Base-by-base conservation (phyloP, 805 yeast species). In the Starmera dryadoides region DNA sequence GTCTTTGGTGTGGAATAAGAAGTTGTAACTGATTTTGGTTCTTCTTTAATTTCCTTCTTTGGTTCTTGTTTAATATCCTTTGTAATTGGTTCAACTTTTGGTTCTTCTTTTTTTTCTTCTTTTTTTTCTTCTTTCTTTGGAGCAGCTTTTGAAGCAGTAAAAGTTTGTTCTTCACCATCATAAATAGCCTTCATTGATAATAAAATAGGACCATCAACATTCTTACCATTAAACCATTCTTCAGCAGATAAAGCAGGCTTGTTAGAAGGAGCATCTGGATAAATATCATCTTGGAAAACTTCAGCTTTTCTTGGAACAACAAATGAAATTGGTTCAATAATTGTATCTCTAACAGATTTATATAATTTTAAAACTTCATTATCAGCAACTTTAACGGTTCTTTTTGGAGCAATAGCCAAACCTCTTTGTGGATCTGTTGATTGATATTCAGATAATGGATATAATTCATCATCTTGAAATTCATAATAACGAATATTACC, bases 341-440 rank as follows among this genome's bases (percentile, higher is more conserved):
- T 63, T 38, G 75, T 71, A 63, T 93, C 98, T 49, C 81, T 82
- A 23, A 86, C 85, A n/a, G 95, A 80, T 67, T 93, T 93, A 69
- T 72, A 93, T 33, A 83, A 77, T 53, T 77, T 79, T 42, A 86
- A 70, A 32, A 93, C 78, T 63, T 93, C 98, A 58, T 86, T 89
- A 30, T 86, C 93, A 45, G 76, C 75, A 30, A 87, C 74, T 50
- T 81, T 81, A 9, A 89, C 89, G 15, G 76, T 70, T 48, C 86
- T 71, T 58, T 87, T 87, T 39, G 98, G 98, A 11, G 91, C 77
- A 36, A 83, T 74, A 0, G 96, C 94, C 57, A 91, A 80, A 2
- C 99, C 99, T 61, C 98, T 83, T 69, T 93, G 98, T 2, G 98
- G 93, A 26, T 86, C 94, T 3, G 79, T 75, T 4, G 97, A 87